Base-by-base conservation (phyloP, 2,329 filamentous ascomycete species). In the Colletotrichum chlorophyti region DNA sequence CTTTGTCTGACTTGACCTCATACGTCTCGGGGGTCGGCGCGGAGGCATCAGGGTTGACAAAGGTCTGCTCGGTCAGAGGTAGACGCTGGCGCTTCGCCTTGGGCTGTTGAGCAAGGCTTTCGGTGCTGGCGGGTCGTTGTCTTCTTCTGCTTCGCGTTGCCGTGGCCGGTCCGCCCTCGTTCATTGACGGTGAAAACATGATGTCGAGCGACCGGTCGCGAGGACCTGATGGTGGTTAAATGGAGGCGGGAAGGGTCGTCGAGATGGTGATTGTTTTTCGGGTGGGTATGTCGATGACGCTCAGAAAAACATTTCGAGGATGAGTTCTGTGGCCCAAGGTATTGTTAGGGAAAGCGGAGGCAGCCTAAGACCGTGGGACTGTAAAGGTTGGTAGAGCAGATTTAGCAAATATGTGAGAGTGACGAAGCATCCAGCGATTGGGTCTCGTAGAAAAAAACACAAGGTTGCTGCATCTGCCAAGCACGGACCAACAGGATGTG, bases 11-110 rank as follows among this genome's bases (percentile, higher is more conserved):
- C 69, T 84, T 86, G 64, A 80, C 79, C 67, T 87, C 82, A 64
- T 78, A 79, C 72, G 80, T 84, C 66, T 87, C 84, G 21, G 79
- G 75, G 40, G 43, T 41, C 15, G 38, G 23, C 19, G 43, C 31
- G 29, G 69, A 66, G n/a, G 48, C 54, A 40, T 83, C 81, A 35
- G 83, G 79, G 58, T 82, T 82, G 62, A 77, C 69, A 69, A 83
- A 83, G 52, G 82, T 84, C 66, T 84, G 79, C 59, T 87, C 83
- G 51, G 78, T 79, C 64, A 87, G 69, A 26, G 82, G 82, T 48
- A 85, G 73, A 63, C 86, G 79, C 68, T 84, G 83, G 62, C 86
- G 82, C 75, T 89, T 89, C 11, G 84, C 81, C 71, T 87, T 88
- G 24, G 86, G 86, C 65, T 84, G 82, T 63, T 83, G 79, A 45